Evolutionary conservation across 805 yeast genomes (phyloP).

Genomic region (Schizosaccharomyces pombe): DNA sequence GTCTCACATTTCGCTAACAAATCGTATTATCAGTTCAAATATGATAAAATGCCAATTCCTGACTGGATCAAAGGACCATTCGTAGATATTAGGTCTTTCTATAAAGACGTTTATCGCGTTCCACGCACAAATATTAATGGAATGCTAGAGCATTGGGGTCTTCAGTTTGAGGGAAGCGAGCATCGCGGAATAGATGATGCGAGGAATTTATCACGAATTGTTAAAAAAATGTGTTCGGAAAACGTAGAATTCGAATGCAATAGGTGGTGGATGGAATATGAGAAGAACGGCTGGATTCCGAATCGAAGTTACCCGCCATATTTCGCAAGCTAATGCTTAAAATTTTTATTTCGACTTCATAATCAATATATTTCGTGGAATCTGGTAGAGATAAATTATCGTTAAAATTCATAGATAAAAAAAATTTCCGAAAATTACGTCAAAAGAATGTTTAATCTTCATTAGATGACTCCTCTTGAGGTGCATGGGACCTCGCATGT

Average conservation of each 20-base stretch:
- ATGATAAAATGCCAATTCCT: neutral
- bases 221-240: slow-evolving; percentile 1
- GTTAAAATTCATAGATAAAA: no score
- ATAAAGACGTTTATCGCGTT: slow-evolving; percentile 2
- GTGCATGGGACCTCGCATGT: neutral
- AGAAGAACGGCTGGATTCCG: neutral
- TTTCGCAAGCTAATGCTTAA: neutral
- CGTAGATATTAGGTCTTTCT: slow-evolving; percentile 7
- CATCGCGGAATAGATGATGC: slow-evolving; percentile 8
- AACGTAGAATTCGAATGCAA: neutral
- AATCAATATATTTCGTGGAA: no score
- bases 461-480: no score
- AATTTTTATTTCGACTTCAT: no score
- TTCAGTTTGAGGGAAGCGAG: slow-evolving; percentile 5
- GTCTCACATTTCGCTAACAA: neutral
- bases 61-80: slow-evolving; percentile 7
- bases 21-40: neutral
- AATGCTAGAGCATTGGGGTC: slow-evolving; percentile 6
- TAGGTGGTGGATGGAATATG: slow-evolving; percentile 1
- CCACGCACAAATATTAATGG: slow-evolving; percentile 4
- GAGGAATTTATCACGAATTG: slow-evolving; percentile 5
- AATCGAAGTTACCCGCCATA: neutral
- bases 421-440: no score
- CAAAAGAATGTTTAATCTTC: no score
- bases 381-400: no score